Conservation (phyloP, 306 rosid genomes). For the Sicyos edulis region DNA sequence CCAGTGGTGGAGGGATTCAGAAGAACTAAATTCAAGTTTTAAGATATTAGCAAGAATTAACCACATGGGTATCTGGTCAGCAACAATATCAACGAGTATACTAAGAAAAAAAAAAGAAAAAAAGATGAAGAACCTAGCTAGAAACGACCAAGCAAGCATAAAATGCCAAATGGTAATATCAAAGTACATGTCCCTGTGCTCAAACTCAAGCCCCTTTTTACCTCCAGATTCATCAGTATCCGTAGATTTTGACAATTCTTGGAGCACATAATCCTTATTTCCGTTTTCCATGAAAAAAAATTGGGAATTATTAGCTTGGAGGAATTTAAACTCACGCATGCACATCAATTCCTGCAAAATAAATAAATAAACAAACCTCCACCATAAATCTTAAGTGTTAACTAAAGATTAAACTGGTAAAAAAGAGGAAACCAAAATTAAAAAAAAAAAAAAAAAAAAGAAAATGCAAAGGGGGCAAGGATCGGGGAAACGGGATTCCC, state of each 20-base stretch:
- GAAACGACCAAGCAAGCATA: neutral
- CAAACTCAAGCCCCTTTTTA: neutral
- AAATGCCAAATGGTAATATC: neutral
- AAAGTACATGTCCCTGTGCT: neutral
- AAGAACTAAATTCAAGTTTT: neutral
- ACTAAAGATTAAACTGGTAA: neutral
- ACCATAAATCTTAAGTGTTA: neutral
- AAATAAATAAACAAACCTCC: neutral
- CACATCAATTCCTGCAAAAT: neutral
- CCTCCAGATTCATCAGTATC: conserved; percentile 14
- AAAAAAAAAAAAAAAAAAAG: too few relatives aligned
- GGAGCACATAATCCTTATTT: neutral
- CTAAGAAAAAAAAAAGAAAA: neutral
- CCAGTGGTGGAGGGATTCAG: neutral
- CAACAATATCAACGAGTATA: neutral
- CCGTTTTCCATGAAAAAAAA: conserved; percentile 3
- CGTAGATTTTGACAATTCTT: neutral
- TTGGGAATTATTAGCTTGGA: neutral
- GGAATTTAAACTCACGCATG: neutral
- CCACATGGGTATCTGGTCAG: neutral
- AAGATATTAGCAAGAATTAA: neutral
- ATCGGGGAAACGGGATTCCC: too few relatives aligned
- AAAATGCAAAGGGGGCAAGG: too few relatives aligned
- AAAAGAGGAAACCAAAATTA: too few relatives aligned
- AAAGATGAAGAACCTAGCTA: neutral